Conservation (phyloP, 345 rosid genomes). For the Eucalyptus cladocalyx region DNA sequence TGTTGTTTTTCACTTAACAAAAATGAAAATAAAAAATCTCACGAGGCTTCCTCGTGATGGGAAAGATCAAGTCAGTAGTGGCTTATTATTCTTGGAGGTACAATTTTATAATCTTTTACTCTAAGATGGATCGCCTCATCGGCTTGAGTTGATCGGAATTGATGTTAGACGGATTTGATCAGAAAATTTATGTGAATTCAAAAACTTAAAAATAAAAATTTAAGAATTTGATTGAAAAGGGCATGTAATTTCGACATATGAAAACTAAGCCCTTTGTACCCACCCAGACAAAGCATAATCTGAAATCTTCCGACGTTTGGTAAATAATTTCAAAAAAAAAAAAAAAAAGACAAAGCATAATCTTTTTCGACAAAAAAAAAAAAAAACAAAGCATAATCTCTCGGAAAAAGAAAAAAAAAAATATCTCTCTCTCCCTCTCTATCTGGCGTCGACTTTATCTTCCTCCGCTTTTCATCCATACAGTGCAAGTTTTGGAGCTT, state of each 20-base stretch:
- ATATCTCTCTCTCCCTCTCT: background rate
- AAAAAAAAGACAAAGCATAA: background rate
- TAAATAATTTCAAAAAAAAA: no score
- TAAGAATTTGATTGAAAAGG: background rate
- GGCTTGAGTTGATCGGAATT: rapidly evolving
- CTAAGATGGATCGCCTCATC: background rate
- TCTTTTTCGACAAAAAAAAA: background rate
- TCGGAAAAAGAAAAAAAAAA: no score
- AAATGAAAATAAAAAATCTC: background rate
- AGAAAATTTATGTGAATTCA: background rate
- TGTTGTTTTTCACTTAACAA: background rate
- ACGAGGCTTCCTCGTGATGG: rapidly evolving
- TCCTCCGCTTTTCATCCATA: rapidly evolving
- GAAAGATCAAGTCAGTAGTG: rapidly evolving
- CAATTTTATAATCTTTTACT: background rate
- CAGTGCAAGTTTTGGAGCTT: background rate
- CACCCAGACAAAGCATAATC: background rate
- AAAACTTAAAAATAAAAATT: background rate
- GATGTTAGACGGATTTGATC: rapidly evolving
- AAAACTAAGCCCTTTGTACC: background rate
- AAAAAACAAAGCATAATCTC: no score
- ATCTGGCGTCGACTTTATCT: background rate
- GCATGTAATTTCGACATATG: background rate
- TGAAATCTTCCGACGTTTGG: no score
- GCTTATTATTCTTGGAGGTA: background rate